Evolutionary conservation across 169 alveolate genomes (phyloP).

Genomic region (Babesia ovis): DNA sequence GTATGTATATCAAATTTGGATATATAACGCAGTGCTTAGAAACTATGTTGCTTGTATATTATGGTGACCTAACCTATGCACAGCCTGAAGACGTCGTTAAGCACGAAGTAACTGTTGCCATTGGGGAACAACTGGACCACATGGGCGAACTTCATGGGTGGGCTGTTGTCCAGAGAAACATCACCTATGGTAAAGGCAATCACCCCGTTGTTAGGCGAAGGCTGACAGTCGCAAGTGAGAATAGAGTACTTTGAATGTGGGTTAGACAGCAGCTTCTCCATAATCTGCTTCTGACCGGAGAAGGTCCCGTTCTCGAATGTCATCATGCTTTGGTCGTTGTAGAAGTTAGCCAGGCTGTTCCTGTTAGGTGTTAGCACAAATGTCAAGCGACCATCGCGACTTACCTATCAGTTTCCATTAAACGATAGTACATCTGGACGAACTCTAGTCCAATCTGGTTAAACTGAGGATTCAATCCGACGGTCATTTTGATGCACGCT

Average conservation of each 20-base stretch:
- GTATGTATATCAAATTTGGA: too few relatives aligned
- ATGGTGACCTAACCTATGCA: slow-evolving; percentile 69
- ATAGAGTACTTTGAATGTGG: slow-evolving; percentile 63
- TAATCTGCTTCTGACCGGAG: slow-evolving; percentile 79
- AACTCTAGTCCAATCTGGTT: slow-evolving; percentile 58
- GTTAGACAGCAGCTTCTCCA: slow-evolving; percentile 76
- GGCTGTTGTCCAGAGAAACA: slow-evolving; percentile 74
- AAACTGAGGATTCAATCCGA: slow-evolving; percentile 54
- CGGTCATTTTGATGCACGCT: slow-evolving; percentile 49
- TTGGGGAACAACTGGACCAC: slow-evolving; percentile 77
- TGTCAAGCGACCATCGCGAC: not conserved
- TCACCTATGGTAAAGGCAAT: slow-evolving; percentile 64
- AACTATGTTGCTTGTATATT: too few relatives aligned
- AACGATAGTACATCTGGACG: slow-evolving; percentile 57
- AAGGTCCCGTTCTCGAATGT: slow-evolving; percentile 82
- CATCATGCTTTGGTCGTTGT: slow-evolving; percentile 85
- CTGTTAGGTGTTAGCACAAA: slow-evolving; percentile 3
- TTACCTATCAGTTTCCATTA: slow-evolving; percentile 67
- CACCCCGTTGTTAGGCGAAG: slow-evolving; percentile 70
- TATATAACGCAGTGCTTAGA: too few relatives aligned
- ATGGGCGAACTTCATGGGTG: slow-evolving; percentile 83
- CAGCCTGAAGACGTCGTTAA: slow-evolving; percentile 67
- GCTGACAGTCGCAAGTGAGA: slow-evolving; percentile 70
- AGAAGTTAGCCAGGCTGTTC: slow-evolving; percentile 67
- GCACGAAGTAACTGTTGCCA: slow-evolving; percentile 74